phyloP scores from a whole-genome alignment of 345 rosid species.

The Acer saccharum region DNA sequence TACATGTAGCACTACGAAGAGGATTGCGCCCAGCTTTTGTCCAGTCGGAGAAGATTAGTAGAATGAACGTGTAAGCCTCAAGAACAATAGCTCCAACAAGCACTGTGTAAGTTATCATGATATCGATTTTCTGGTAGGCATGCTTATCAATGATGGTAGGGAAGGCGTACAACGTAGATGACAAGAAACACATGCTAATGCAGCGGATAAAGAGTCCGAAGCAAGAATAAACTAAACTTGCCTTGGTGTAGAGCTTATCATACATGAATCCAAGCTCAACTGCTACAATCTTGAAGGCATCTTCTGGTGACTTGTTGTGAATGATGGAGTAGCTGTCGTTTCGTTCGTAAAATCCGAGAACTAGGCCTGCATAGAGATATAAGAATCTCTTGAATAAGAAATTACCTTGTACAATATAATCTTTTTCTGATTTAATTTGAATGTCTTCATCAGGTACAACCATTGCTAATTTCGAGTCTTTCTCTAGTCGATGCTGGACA shows the following conservation, averaged over 20 bases:
- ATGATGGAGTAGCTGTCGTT: background rate
- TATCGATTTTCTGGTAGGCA: slow-evolving; percentile 5
- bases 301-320: background rate
- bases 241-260: slow-evolving; percentile 28
- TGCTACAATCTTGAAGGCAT: slow-evolving; percentile 13
- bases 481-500: background rate
- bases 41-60: background rate
- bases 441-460: background rate
- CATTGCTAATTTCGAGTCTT: background rate
- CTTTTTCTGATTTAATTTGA: too few relatives aligned
- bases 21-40: background rate
- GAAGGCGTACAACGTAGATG: background rate
- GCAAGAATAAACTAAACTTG: slow-evolving; percentile 9
- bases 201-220: background rate
- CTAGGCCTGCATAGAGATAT: background rate
- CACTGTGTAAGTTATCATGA: background rate
- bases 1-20: background rate
- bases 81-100: slow-evolving; percentile 11
- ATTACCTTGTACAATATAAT: background rate
- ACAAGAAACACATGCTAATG: slow-evolving; percentile 7
- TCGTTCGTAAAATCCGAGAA: background rate
- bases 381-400: background rate
- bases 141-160: background rate
- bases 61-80: background rate
- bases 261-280: slow-evolving; percentile 25